A percentile compares a stretch with the other conserved stretches of the same genome.
These are phyloP conservation scores for Aethionema arabicum DNA, from an alignment of 345 rosid species.

Conservation along the genomic window DNA sequence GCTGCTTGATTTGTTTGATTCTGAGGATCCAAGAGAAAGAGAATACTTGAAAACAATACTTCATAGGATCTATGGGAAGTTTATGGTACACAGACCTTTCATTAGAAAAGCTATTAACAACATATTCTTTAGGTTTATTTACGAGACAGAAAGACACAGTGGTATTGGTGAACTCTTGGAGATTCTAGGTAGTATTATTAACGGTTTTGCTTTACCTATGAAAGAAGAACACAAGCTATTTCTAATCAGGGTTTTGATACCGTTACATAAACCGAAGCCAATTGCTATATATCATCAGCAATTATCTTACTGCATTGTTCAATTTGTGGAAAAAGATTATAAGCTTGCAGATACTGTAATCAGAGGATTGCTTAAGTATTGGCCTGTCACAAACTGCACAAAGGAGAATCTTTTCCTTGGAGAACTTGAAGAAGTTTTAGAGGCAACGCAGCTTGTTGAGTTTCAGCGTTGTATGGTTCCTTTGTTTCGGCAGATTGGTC, in stretches of 20 bases:
- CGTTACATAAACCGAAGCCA: conserved; percentile 87
- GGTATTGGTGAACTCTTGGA: conserved; percentile 86
- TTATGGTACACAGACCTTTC: conserved; percentile 90
- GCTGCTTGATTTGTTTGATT: conserved; percentile 84
- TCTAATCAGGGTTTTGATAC: conserved; percentile 81
- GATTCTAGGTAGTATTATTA: conserved; percentile 87
- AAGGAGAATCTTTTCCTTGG: conserved; percentile 94
- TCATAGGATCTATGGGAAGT: conserved; percentile 90
- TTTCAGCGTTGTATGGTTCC: conserved; percentile 91
- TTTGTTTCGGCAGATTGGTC: conserved; percentile 76
- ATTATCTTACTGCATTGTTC: conserved; percentile 79
- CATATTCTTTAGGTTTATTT: conserved; percentile 80
- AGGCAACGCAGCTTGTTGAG: conserved; percentile 81
- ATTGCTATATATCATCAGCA: conserved; percentile 78
- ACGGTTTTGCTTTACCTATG: conserved; percentile 96
- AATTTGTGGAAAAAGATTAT: conserved; percentile 93
- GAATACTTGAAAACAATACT: conserved; percentile 88
- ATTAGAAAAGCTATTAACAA: conserved; percentile 84
- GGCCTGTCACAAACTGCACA: conserved; percentile 88
- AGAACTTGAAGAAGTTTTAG: conserved; percentile 94
- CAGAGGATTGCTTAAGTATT: conserved; percentile 83
- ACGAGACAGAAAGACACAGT: conserved; percentile 86
- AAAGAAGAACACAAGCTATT: conserved; percentile 91
- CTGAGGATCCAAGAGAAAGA: conserved; percentile 83
- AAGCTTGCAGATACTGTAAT: conserved; percentile 87